Base-by-base conservation (phyloP, 192 early-diverging fungal genomes). In the Haplosporangium gracile region DNA sequence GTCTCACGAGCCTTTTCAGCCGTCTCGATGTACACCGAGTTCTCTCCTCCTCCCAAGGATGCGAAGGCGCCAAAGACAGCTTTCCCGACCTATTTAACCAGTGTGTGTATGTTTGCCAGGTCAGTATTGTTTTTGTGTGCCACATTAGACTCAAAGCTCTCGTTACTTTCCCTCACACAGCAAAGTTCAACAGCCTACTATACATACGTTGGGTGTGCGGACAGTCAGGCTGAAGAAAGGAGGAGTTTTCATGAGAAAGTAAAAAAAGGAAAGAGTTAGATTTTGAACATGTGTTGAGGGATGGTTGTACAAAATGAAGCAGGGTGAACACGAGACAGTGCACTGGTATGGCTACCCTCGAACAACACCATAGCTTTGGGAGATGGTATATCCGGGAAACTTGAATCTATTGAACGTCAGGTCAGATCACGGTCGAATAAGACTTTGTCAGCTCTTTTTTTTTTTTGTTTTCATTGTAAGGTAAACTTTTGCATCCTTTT, bases 1-100 rank as follows among this genome's bases (percentile, higher is more conserved):
- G 75, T 86, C 76, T 86, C 84, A 8, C 84, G 84, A 36, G 84
- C 84, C 79, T 86, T 86, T 39, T 86, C 84, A 10, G 84, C 84
- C 79, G 78, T 86, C 72, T 86, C 84, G 20, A 86, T 86, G 39
- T 86, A 86, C 1, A 79, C 80, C 2, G 79, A 75, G 42, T 76
- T 86, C 57, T 86, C 84, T 5, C 84, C 84, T 68, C 84, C 84
- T 74, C 79, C 84, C 47, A 86, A 49, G 6, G 78, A 80, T 24
- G 84, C 84, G 65, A 86, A 86, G 22, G 84, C 84, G 16, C 84
- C 84, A 70, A 86, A 86, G 55, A 86, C 70, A 29, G 84, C 78
- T 74, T 85, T 85, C 15, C 83, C 83, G 26, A 80, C 74, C 80
- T 81, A 43, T 71, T 38, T 40, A 74, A n/a, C 26, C 10, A 34